Evolutionary conservation across 2,329 filamentous ascomycete species (phyloP).

Genomic region (Graphiopsis chlorocephala): DNA sequence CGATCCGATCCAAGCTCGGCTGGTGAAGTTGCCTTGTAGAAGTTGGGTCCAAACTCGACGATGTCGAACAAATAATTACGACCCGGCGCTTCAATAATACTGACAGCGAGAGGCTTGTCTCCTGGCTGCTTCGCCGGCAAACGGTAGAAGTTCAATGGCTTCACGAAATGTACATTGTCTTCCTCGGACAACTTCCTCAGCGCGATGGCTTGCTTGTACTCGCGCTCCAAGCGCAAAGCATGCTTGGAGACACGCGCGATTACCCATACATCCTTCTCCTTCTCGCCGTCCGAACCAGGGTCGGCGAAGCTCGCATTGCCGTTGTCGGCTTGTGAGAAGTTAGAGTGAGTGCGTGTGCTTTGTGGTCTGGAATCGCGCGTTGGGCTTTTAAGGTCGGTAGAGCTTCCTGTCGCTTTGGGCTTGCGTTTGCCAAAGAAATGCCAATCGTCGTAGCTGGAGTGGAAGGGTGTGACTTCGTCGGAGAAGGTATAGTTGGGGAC

Average conservation of each 20-base stretch:
- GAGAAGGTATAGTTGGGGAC: constrained; percentile 37
- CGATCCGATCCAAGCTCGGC: constrained; percentile 17
- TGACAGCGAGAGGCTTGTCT: constrained; percentile 68
- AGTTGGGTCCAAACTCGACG: constrained; percentile 70
- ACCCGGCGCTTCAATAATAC: constrained; percentile 78
- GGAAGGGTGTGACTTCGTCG: constrained; percentile 42
- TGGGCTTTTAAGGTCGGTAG: constrained; percentile 1
- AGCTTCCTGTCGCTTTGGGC: neutral
- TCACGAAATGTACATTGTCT: constrained; percentile 71
- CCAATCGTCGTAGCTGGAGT: constrained; percentile 81
- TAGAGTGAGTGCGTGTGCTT: constrained; percentile 27
- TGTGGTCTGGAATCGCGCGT: constrained; percentile 21
- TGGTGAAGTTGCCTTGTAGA: constrained; percentile 35
- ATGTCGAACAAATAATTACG: constrained; percentile 68
- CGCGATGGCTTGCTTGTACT: constrained; percentile 75
- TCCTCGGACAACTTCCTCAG: constrained; percentile 34
- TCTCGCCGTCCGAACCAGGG: constrained; percentile 17
- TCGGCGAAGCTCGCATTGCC: neutral
- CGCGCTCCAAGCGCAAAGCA: constrained; percentile 77
- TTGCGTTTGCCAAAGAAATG: constrained; percentile 44
- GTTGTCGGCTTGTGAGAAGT: constrained; percentile 29
- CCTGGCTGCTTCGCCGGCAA: constrained; percentile 68
- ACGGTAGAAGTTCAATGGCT: constrained; percentile 74
- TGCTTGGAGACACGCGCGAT: constrained; percentile 82
- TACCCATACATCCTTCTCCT: constrained; percentile 49